These are phyloP conservation scores for Fusarium sp. DNA, from an alignment of 2,329 filamentous ascomycete species.

Conservation along the genomic window DNA sequence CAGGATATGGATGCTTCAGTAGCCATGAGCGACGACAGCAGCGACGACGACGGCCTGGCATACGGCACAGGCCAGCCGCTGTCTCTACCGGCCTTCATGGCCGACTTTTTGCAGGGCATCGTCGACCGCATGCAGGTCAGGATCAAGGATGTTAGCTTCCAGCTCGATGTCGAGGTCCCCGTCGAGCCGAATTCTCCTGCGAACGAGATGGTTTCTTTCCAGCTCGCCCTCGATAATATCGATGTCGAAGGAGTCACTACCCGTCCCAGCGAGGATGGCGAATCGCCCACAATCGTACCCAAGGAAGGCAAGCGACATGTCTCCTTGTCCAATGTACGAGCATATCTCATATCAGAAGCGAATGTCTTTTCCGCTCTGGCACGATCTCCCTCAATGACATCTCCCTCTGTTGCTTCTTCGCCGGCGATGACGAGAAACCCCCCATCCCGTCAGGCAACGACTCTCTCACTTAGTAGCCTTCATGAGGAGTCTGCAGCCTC, in stretches of 20 bases:
- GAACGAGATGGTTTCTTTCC: slow-evolving; percentile 69
- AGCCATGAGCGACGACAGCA: slow-evolving; percentile 68
- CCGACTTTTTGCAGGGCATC: slow-evolving; percentile 78
- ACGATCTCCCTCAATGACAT: slow-evolving; percentile 63
- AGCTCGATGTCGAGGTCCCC: slow-evolving; percentile 70
- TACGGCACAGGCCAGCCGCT: slow-evolving; percentile 78
- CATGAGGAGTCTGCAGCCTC: slow-evolving; percentile 40
- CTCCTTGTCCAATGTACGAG: slow-evolving; percentile 70
- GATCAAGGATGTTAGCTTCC: slow-evolving; percentile 73
- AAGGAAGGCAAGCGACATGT: slow-evolving; percentile 75
- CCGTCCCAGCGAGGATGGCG: slow-evolving; percentile 43
- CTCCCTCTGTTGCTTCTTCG: slow-evolving; percentile 59
- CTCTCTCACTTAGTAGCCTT: slow-evolving; percentile 43
- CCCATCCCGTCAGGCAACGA: slow-evolving; percentile 47
- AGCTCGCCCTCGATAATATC: slow-evolving; percentile 72
- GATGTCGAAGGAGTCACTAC: slow-evolving; percentile 74
- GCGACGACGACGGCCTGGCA: slow-evolving; percentile 70
- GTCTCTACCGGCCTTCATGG: slow-evolving; percentile 75
- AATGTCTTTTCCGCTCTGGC: slow-evolving; percentile 71
- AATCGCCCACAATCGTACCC: slow-evolving; percentile 51
- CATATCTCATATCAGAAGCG: slow-evolving; percentile 74
- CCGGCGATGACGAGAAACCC: slow-evolving; percentile 58
- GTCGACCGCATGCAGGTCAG: slow-evolving; percentile 75
- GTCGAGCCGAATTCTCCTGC: slow-evolving; percentile 58
- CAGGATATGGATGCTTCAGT: slow-evolving; percentile 71